Conservation (phyloP, 305 asterid genomes). For the Withania somnifera region DNA sequence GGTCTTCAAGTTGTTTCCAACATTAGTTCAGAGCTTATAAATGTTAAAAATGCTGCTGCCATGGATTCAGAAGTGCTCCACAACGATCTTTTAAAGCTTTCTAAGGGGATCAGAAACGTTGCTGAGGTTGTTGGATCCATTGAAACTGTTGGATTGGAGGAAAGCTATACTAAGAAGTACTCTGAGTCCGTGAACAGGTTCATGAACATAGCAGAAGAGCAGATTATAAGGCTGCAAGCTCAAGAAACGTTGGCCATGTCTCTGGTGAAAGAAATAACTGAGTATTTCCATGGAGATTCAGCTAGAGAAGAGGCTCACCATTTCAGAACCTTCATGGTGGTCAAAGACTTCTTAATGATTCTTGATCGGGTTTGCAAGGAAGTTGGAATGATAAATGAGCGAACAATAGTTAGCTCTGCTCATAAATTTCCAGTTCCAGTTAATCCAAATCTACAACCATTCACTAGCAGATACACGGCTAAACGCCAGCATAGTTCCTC, state of each 20-base stretch:
- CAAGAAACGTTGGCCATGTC: constrained; percentile 9
- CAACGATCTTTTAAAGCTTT: constrained; percentile 10
- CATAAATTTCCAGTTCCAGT: constrained; percentile 16
- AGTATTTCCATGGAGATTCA: constrained; percentile 17
- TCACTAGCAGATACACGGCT: neutral
- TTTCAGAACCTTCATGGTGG: constrained; percentile 15
- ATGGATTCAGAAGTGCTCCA: constrained; percentile 17
- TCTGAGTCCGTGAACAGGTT: constrained; percentile 11
- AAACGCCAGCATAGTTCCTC: constrained; percentile 1
- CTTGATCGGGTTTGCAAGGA: constrained; percentile 16
- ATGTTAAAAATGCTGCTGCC: constrained; percentile 14
- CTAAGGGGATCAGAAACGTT: constrained; percentile 5
- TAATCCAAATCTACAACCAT: constrained; percentile 8
- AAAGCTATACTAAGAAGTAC: neutral
- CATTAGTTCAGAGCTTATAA: constrained; percentile 4
- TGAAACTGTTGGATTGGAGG: neutral
- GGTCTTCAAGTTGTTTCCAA: constrained; percentile 13
- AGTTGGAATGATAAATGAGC: constrained; percentile 11
- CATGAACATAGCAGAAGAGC: constrained; percentile 7
- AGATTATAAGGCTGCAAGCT: constrained; percentile 8
- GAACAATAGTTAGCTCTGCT: neutral
- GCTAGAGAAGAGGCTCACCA: constrained; percentile 14
- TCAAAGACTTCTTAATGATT: constrained; percentile 12
- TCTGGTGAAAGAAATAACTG: constrained; percentile 14
- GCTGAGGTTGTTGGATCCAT: constrained; percentile 2